These are phyloP conservation scores for Mrakia blollopis DNA, from an alignment of 768 basidiomycete genomes.

Conservation along the genomic window DNA sequence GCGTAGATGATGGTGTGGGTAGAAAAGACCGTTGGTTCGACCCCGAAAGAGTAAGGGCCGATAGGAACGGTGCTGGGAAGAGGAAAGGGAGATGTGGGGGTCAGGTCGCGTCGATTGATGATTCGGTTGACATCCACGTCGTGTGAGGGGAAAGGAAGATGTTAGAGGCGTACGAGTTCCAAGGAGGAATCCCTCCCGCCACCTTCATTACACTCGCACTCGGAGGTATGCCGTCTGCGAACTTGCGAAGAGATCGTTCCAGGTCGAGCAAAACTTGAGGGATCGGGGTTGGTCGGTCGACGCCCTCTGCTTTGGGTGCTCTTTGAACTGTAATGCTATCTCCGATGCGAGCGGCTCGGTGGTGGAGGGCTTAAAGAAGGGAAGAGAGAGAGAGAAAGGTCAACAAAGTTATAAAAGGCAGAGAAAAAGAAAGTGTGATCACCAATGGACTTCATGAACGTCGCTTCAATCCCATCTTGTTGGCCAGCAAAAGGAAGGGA, in stretches of 20 bases:
- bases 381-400: background rate
- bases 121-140: too few relatives aligned
- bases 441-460: background rate
- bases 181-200: background rate
- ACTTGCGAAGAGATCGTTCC: background rate
- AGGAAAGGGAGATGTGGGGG: background rate
- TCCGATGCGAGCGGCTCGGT: background rate
- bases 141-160: background rate
- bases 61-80: background rate
- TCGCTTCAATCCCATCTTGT: background rate
- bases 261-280: background rate
- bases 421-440: background rate
- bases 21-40: background rate
- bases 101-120: background rate
- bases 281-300: background rate
- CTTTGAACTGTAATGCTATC: background rate
- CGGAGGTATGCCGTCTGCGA: background rate
- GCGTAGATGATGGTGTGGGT: background rate
- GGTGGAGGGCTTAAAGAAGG: background rate
- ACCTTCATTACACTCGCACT: constrained; percentile 1
- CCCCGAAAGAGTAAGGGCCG: background rate
- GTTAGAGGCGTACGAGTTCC: background rate
- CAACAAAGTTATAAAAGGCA: background rate
- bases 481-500: background rate
- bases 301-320: background rate